These are phyloP conservation scores for Neopestalotiopsis rosae DNA, from an alignment of 2,329 filamentous ascomycete species.

Conservation along the genomic window DNA sequence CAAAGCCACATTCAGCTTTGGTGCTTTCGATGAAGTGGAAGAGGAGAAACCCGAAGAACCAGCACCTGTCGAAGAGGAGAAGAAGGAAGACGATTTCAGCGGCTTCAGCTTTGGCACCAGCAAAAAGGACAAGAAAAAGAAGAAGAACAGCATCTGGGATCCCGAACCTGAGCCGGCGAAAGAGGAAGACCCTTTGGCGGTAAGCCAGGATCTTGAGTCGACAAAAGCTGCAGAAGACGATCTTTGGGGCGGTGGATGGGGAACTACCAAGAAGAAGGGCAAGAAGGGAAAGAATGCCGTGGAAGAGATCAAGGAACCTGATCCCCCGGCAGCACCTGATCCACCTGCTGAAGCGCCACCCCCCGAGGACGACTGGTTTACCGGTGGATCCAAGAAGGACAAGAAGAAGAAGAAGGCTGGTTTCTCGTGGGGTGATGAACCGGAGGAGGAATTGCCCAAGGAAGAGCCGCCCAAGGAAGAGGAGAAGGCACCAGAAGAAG, in stretches of 20 bases:
- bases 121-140: conserved; percentile 40
- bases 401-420: conserved; percentile 46
- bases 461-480: conserved; percentile 19
- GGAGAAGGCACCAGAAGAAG: conserved; percentile 20
- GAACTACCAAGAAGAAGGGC: conserved; percentile 26
- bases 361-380: conserved; percentile 29
- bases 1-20: conserved; percentile 53
- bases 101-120: conserved; percentile 25
- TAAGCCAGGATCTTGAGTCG: conserved; percentile 29
- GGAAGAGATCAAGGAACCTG: conserved; percentile 29
- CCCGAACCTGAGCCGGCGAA: conserved; percentile 39
- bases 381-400: conserved; percentile 36
- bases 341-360: conserved; percentile 29
- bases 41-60: conserved; percentile 41
- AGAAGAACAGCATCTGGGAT: conserved; percentile 48
- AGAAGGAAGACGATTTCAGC: conserved; percentile 37
- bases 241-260: conserved; percentile 20
- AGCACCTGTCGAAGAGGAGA: conserved; percentile 26
- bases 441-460: conserved; percentile 26
- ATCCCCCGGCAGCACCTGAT: conserved; percentile 20
- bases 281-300: conserved; percentile 29
- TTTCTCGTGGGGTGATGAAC: conserved; percentile 32
- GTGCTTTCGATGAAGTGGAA: conserved; percentile 43
- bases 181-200: conserved; percentile 29
- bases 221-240: conserved; percentile 31